Base-by-base conservation (phyloP, 2,329 filamentous ascomycete genomes). In the Phialophora macrospora region DNA sequence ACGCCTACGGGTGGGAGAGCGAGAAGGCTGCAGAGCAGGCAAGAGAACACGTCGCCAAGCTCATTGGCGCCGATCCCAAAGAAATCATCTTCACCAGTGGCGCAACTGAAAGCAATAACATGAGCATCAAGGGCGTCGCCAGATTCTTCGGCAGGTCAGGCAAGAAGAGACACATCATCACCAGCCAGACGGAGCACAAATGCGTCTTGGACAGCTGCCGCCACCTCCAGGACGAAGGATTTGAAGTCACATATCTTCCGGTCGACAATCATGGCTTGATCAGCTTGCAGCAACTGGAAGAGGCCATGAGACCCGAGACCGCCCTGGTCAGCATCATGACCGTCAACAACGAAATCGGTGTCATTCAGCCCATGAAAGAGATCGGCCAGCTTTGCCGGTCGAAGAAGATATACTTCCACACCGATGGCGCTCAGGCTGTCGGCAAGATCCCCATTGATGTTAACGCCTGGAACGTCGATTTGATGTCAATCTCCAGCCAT, bases 1-100 rank as follows among this genome's bases (percentile, higher is more conserved):
- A 99, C 79, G 93, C 95, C 26, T 99, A 99, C 78, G 95, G 95
- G 58, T 99, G 95, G 95, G 95, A 99, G 82, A 96, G 91, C 60
- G 95, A 99, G 75, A 92, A 93, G 80, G 94, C 91, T 0, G 90
- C 96, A 24, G 95, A 99, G 77, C 85, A 92, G 69, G 93, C 95
- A 51, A 87, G 95, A 73, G 85, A 86, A 73, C 87, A 98, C 75
- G 85, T 98, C 70, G 95, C 95, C 2, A 85, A 84, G 46, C 85
- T 99, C 62, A 95, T 99, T 71, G 94, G 94, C 28, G 95, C 95
- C 30, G 93, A 99, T 77, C 83, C 95, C 5, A 99, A 99, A 80
- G 95, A 99, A 77, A 98, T 99, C 71, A 96, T 99, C 74, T 98
- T 99, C 80, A 99, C 95, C 6, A 97, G 93, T 74, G 95, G 95